Base-by-base conservation (phyloP, 1,284 basidiomycete genomes). In the Irpex rosettiformis region DNA sequence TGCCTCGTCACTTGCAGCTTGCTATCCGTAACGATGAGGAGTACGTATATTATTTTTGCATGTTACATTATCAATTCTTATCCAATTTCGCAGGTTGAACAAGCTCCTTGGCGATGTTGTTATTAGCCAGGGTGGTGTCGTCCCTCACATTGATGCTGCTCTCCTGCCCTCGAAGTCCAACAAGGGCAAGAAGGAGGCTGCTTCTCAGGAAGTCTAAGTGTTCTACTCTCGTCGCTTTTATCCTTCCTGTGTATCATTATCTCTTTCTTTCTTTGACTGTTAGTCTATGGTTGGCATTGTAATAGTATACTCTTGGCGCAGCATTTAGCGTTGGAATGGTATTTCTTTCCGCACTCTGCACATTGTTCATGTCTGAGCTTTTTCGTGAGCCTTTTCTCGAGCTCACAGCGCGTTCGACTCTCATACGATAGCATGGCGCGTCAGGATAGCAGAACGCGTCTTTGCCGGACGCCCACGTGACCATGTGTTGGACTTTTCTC, bases 21-120 rank as follows among this genome's bases (percentile, higher is more conserved):
- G 93, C 93, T 58, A 90, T 95, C 73, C 82, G 88, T 65, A 91
- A 91, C 74, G 91, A 92, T 66, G 86, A 88, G 65, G 89, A 93
- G 88, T 85, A 60, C 54, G 79, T 72, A 0, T 1, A 3, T 24
- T 4, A n/a, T 8, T 55, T 37, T n/a, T n/a, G n/a, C 8, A 3
- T 51, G 22, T 40, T 21, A 8, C 10, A 8, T 24, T n/a, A 2
- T 10, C 5, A 47, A 42, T n/a, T 13, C 29, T 48, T 47, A 11
- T 61, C 24, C 24, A 57, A 7, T 48, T 45, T 4, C 43, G 16
- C 55, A 84, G 83, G 74, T 72, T 90, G 64, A 83, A 87, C 75
- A 84, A 82, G 65, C 79, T 92, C n/a, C 76, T 94, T 54, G 88
- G 88, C 28, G 77, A 83, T 67, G 90, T 93, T 61, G 85, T 89